phyloP scores from a whole-genome alignment of 164 flowering plant genomes.

The Berberis thunbergii region DNA sequence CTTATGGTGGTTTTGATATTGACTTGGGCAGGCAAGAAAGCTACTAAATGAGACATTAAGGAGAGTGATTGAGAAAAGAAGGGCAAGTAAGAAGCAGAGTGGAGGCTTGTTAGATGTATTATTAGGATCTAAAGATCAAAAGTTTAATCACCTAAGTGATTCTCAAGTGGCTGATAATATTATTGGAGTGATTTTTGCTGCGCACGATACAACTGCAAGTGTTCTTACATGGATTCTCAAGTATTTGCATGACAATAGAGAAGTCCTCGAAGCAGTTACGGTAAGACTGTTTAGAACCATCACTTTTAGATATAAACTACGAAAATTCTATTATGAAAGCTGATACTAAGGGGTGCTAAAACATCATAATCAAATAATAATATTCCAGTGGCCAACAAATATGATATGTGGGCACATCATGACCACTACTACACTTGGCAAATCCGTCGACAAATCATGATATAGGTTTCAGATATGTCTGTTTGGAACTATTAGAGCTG shows the following conservation, averaged over 20 bases:
- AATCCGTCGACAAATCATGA: not conserved
- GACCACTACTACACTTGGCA: too few relatives aligned
- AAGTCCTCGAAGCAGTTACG: conserved; percentile 51
- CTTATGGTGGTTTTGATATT: not conserved
- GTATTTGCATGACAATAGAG: conserved; percentile 49
- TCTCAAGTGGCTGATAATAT: conserved; percentile 70
- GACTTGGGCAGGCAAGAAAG: conserved; percentile 50
- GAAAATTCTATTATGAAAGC: too few relatives aligned
- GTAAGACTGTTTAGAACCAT: conserved; percentile 21
- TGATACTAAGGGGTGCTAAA: too few relatives aligned
- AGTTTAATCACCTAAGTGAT: conserved; percentile 31
- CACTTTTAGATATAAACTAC: not conserved
- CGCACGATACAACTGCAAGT: conserved; percentile 69
- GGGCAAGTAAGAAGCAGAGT: conserved; percentile 23
- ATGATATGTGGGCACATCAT: too few relatives aligned
- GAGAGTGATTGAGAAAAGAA: conserved; percentile 47
- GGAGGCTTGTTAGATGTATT: conserved; percentile 47
- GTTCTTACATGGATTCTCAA: conserved; percentile 50
- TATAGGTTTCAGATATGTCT: not conserved
- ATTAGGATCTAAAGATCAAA: conserved; percentile 19
- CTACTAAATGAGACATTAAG: conserved; percentile 41
- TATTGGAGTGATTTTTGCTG: conserved; percentile 74
- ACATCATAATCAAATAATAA: too few relatives aligned
- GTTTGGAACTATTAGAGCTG: too few relatives aligned
- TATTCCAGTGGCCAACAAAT: too few relatives aligned